Evolutionary conservation across 305 asterid genomes (phyloP).

Genomic region (Fraxinus baroniana): DNA sequence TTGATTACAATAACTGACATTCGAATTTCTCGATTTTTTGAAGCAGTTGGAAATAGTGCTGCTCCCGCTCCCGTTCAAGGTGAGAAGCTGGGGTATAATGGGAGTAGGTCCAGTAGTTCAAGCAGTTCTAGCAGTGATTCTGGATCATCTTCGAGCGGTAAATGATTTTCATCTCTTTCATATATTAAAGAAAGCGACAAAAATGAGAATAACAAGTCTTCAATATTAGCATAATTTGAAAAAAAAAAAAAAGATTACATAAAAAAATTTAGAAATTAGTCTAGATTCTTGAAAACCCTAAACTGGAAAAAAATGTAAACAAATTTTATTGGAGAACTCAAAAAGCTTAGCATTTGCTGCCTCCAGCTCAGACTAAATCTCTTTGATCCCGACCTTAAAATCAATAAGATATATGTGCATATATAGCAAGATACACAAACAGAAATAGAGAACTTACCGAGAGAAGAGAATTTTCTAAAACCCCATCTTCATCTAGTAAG

Average conservation of each 20-base stretch:
- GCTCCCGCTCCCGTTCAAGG: constrained; percentile 39
- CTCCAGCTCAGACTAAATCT: neutral
- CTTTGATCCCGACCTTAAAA: neutral
- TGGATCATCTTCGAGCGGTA: constrained; percentile 68
- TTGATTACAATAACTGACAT: neutral
- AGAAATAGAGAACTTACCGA: neutral
- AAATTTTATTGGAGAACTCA: neutral
- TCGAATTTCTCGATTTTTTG: constrained; percentile 8
- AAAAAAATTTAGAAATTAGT: neutral
- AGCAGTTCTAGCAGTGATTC: constrained; percentile 73
- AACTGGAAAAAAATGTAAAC: neutral
- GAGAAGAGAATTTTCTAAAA: neutral
- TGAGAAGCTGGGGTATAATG: constrained; percentile 38
- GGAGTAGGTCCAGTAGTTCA: constrained; percentile 60
- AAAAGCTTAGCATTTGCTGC: neutral
- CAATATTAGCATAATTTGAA: neutral
- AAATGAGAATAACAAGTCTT: neutral
- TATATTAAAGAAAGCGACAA: neutral
- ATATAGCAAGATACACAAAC: neutral
- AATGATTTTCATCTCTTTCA: constrained; percentile 5
- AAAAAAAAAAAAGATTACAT: neutral
- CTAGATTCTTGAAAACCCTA: neutral
- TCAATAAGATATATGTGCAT: neutral
- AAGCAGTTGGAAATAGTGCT: constrained; percentile 34
- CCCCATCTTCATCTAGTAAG: neutral